These are phyloP conservation scores for Penicillium corylophilum DNA, from an alignment of 2,329 filamentous ascomycete genomes.

Conservation along the genomic window DNA sequence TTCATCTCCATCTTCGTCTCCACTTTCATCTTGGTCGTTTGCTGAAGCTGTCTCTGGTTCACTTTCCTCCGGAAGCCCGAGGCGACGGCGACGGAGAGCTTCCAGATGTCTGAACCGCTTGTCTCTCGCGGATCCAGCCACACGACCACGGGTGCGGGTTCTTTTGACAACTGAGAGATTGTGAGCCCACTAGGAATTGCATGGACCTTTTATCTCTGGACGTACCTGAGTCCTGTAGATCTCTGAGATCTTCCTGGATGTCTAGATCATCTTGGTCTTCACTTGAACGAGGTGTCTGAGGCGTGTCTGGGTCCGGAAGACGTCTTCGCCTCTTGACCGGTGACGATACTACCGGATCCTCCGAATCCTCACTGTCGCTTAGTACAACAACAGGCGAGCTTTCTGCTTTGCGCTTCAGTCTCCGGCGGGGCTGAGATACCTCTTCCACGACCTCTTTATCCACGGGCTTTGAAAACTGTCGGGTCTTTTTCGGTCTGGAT, in stretches of 20 bases:
- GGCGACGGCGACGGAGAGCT: slow-evolving; percentile 42
- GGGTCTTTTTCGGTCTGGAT: background rate
- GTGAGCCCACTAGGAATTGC: slow-evolving; percentile 9
- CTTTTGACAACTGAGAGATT: slow-evolving; percentile 33
- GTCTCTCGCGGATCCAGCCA: slow-evolving; percentile 40
- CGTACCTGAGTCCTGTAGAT: slow-evolving; percentile 46
- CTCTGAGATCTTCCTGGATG: slow-evolving; percentile 46
- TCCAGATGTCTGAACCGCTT: slow-evolving; percentile 44
- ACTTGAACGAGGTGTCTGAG: slow-evolving; percentile 25
- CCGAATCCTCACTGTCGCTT: slow-evolving; percentile 26
- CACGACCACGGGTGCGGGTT: slow-evolving; percentile 42
- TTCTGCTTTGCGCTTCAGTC: slow-evolving; percentile 29
- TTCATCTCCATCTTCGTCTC: background rate
- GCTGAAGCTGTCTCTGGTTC: slow-evolving; percentile 7
- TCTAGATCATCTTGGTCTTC: slow-evolving; percentile 40
- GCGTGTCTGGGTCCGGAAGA: slow-evolving; percentile 11
- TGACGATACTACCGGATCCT: slow-evolving; percentile 29
- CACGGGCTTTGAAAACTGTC: background rate
- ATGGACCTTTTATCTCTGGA: background rate
- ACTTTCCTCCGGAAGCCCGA: slow-evolving; percentile 38
- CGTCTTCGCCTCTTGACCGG: slow-evolving; percentile 28
- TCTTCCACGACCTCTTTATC: slow-evolving; percentile 2
- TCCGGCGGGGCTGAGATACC: slow-evolving; percentile 23
- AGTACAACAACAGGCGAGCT: slow-evolving; percentile 25
- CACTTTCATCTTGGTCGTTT: background rate